Conservation (phyloP, 169 alveolate species). For the Plasmodium reichenowi region DNA sequence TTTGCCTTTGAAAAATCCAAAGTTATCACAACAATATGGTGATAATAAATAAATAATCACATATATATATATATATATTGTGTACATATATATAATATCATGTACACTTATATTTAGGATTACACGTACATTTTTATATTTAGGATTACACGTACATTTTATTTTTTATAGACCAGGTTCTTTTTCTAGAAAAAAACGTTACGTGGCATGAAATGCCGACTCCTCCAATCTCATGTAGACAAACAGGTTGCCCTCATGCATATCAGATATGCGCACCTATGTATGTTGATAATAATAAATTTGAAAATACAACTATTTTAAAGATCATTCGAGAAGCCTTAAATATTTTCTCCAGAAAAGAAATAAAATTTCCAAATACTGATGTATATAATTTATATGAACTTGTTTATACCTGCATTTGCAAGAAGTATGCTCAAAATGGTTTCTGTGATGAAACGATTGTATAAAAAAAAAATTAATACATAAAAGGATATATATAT, state of each 20-base stretch:
- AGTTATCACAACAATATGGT: background rate
- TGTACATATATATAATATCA: background rate
- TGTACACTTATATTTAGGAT: background rate
- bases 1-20: slow-evolving; percentile 1
- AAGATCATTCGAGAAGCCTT: background rate
- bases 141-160: background rate
- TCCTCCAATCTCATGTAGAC: slow-evolving; percentile 28
- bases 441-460: slow-evolving; percentile 44
- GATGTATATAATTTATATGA: background rate
- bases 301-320: slow-evolving; percentile 8
- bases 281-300: slow-evolving; percentile 3
- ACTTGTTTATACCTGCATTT: slow-evolving; percentile 29
- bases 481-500: too few relatives aligned
- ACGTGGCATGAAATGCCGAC: slow-evolving; percentile 12
- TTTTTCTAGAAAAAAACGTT: slow-evolving; percentile 4
- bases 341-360: background rate
- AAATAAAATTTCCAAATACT: background rate
- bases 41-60: background rate
- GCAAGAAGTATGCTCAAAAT: slow-evolving; percentile 27
- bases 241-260: slow-evolving; percentile 48
- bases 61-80: slow-evolving; percentile 3
- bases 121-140: background rate
- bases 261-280: slow-evolving; percentile 59
- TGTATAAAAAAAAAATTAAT: background rate
- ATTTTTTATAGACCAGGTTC: slow-evolving; percentile 16